Evolutionary conservation across 768 basidiomycete species (phyloP).

Genomic region (Kwoniella sp.): DNA sequence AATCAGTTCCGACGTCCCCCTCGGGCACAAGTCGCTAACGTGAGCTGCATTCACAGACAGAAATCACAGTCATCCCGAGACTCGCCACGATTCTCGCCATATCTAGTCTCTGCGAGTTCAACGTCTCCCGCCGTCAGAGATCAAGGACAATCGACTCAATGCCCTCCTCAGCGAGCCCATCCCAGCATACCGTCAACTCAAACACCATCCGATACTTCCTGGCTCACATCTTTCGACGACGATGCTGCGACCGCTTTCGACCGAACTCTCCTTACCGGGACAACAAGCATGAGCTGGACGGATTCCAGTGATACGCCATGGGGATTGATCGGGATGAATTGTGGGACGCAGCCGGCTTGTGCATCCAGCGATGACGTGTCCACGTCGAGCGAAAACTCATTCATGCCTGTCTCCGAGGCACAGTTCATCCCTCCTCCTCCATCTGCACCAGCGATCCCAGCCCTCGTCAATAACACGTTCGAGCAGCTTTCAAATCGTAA

Average conservation of each 20-base stretch:
- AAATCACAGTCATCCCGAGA: not conserved
- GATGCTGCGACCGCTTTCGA: not conserved
- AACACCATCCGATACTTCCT: not conserved
- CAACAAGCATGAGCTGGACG: not conserved
- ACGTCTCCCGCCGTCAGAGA: not conserved
- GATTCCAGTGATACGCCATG: not conserved
- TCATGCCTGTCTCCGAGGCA: not conserved
- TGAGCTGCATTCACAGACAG: not conserved
- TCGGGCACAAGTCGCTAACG: no score
- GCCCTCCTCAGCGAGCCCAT: not conserved
- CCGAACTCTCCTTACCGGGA: not conserved
- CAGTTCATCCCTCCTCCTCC: slow-evolving; percentile 1
- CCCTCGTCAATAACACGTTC: not conserved
- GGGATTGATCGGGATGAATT: not conserved
- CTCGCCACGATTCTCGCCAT: not conserved
- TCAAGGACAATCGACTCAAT: not conserved
- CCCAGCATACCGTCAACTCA: not conserved
- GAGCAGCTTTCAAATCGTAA: not conserved
- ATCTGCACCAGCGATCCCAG: not conserved
- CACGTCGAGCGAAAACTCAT: not conserved
- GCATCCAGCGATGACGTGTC: not conserved
- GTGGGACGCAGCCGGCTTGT: not conserved
- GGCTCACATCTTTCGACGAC: not conserved
- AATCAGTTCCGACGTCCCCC: no score
- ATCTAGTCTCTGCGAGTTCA: not conserved